Evolutionary conservation across 352 stramenopile genomes (phyloP).

Genomic region (Aphanomyces stellatus): DNA sequence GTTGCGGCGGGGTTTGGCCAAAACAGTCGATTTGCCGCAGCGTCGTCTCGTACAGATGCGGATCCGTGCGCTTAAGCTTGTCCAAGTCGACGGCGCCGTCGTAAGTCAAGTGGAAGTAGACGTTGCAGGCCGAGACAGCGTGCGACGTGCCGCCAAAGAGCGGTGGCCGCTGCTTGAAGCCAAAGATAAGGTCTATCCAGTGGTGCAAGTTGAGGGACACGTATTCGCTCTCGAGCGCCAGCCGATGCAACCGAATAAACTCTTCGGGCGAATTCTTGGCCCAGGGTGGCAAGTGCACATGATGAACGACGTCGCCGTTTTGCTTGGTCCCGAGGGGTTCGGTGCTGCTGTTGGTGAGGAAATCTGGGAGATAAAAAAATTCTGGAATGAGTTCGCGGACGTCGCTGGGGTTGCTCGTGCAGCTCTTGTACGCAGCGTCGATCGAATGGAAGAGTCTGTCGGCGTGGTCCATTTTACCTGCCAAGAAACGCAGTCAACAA

Average conservation of each 20-base stretch:
- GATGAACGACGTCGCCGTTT: conserved; percentile 20
- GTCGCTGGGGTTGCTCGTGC: conserved; percentile 83
- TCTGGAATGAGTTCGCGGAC: conserved; percentile 21
- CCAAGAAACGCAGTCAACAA: conserved; percentile 2
- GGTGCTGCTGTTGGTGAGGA: conserved; percentile 13
- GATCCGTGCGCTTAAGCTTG: conserved; percentile 53
- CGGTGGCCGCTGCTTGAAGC: conserved; percentile 72
- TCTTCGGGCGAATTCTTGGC: conserved; percentile 3
- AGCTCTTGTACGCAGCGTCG: conserved; percentile 94
- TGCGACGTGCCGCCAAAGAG: conserved; percentile 17
- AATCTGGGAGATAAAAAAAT: conserved; percentile 21
- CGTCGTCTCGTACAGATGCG: conserved; percentile 90
- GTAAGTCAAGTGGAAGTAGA: conserved; percentile 52
- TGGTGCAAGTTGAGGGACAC: conserved; percentile 85
- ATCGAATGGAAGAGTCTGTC: conserved; percentile 95
- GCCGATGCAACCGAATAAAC: conserved; percentile 21
- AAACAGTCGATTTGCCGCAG: conserved; percentile 99
- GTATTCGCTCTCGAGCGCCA: conserved; percentile 29
- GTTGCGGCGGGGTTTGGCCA: conserved; percentile 96
- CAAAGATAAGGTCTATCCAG: conserved; percentile 94
- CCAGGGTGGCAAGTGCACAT: conserved; percentile 20
- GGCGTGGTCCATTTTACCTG: conserved; percentile 88
- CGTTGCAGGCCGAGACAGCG: conserved; percentile 60
- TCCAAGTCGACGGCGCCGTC: conserved; percentile 21
- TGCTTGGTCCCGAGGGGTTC: conserved; percentile 11